phyloP scores from a whole-genome alignment of 768 basidiomycete species.

The Ephemerocybe angulata region DNA sequence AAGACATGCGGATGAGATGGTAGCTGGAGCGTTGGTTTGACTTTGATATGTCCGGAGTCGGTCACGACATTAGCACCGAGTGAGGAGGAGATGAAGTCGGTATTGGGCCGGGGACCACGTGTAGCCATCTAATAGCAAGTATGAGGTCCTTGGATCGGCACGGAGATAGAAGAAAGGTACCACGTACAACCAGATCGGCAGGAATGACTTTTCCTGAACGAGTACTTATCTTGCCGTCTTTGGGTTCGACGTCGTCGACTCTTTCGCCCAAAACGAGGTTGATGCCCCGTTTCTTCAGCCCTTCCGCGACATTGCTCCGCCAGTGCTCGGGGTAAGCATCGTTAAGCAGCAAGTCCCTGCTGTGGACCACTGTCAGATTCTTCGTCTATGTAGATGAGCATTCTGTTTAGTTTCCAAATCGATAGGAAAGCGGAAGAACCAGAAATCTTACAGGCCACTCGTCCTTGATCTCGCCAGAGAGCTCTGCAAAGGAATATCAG shows the following conservation, averaged over 20 bases:
- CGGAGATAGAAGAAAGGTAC: too few relatives aligned
- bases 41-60: constrained; percentile 37
- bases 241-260: constrained; percentile 40
- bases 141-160: too few relatives aligned
- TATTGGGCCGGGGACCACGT: constrained; percentile 38
- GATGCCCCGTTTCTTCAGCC: constrained; percentile 39
- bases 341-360: constrained; percentile 43
- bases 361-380: constrained; percentile 54
- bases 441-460: constrained; percentile 37
- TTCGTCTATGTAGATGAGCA: constrained; percentile 26
- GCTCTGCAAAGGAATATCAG: constrained; percentile 22
- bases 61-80: constrained; percentile 31
- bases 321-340: constrained; percentile 45
- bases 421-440: constrained; percentile 5
- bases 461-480: constrained; percentile 40
- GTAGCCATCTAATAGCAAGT: constrained; percentile 22
- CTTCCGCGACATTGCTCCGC: constrained; percentile 38
- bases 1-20: constrained; percentile 17
- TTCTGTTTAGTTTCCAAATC: neutral
- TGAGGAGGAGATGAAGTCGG: constrained; percentile 41
- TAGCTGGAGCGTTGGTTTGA: constrained; percentile 37
- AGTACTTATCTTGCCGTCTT: constrained; percentile 7
- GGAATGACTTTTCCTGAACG: constrained; percentile 34
- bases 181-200: constrained; percentile 52
- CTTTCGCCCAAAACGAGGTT: constrained; percentile 41